Base-by-base conservation (phyloP, 345 rosid species). In the Eucalyptus cloeziana region DNA sequence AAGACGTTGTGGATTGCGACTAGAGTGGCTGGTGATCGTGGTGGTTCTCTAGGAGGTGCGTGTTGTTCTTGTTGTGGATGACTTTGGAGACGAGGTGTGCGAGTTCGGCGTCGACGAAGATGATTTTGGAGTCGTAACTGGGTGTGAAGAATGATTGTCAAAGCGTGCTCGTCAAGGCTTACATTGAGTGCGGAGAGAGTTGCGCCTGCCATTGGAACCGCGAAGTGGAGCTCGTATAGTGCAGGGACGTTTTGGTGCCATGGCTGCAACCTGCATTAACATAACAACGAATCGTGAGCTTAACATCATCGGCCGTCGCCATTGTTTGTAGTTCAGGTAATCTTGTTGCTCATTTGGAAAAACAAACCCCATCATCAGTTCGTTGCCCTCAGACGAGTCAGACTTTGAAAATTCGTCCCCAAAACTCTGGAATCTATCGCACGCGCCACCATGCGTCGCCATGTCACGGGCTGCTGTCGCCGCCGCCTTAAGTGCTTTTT, bases 131-230 rank as follows among this genome's bases (percentile, higher is more conserved):
- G 86, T 10, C 89, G 90, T 69, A 94, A 62, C 44, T 87, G 92
- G n/a, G n/a, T n/a, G 16, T 91, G 50, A 17, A 95, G 54, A 45
- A 89, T 19, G 17, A 71, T 31, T 5, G 94, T 92, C 67, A 95
- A 88, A 10, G 90, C 90, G 31, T 90, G 45, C 44, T 93, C 89
- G 79, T 94, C 94, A 52, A 93, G 56, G 25, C 50, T 91, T 5
- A 91, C 83, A 69, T 94, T 94, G 19, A 95, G 93, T 30, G 95
- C 90, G 3, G 94, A 93, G 17, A 94, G 85, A 67, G 67, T 60
- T 5, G 67, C 67, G 92, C 95, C 95, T 40, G 95, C 95, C 95
- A 95, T 94, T 51, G 97, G 96, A 56, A 94, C 94, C 15, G 93
- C 31, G 2, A 60, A 60, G 67, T 60, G 67, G 67, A 60, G 67